Base-by-base conservation (phyloP, 2,329 filamentous ascomycete species). In the Lachnellula arida region DNA sequence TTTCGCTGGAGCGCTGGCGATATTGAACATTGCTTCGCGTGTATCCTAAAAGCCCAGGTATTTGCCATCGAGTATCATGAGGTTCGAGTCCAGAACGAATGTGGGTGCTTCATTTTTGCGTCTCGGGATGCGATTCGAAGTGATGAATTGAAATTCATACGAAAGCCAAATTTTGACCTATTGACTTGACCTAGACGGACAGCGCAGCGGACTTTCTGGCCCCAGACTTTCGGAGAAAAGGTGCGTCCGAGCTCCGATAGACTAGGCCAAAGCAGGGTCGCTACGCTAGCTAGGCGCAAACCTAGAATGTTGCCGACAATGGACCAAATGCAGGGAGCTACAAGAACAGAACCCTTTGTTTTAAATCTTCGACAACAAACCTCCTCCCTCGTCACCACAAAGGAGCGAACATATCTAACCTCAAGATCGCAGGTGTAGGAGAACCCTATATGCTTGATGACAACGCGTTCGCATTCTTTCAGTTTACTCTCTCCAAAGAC, bases 1-100 rank as follows among this genome's bases (percentile, higher is more conserved):
- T 79, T 95, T 94, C 70, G 91, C 91, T 66, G 94, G 94, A 69
- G 91, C 89, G 57, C 80, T 76, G 57, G 83, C 75, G 68, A 86
- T 84, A 60, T 82, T 83, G 71, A 86, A 85, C 82, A 86, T 86
- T 67, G 65, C 60, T 72, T 54, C 57, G 46, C 54, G 54, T 34
- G 51, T 51, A 32, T 46, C 52, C 48, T 47, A 46, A 42, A 32
- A 35, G 19, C 25, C 44, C n/a, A 7, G 17, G 23, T 42, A 53
- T 52, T 54, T 54, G 60, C 59, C 62, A 65, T 63, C 49, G 59
- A 58, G 39, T 39, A 47, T 56, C 28, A 47, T 42, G 49, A 55
- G 47, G 32, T 14, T 48, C 51, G 57, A 51, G 49, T 48, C 6
- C 44, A 25, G n/a, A 42, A 44, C 15, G 23, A 15, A 23, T 49